Conservation (phyloP, 768 basidiomycete genomes). For the Pulveroboletus sp. region DNA sequence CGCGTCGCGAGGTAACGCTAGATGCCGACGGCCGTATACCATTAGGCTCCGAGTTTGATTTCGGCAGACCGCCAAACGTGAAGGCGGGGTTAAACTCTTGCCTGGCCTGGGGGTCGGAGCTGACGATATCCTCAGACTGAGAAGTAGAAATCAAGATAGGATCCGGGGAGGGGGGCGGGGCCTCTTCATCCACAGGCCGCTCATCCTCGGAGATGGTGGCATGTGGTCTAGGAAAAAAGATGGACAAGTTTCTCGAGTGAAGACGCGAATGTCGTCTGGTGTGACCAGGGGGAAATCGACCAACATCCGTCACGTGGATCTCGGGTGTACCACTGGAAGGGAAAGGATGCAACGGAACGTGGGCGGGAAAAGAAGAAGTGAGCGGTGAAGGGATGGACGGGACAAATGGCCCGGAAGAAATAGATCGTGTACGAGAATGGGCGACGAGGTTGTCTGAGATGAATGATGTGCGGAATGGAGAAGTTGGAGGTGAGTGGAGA, state of each 20-base stretch:
- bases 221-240: constrained; percentile 80
- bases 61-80: constrained; percentile 57
- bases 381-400: constrained; percentile 29
- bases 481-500: constrained; percentile 27
- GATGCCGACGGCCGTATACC: constrained; percentile 12
- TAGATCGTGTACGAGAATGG: constrained; percentile 32
- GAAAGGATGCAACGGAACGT: constrained; percentile 25
- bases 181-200: constrained; percentile 41
- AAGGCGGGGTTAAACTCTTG: constrained; percentile 53
- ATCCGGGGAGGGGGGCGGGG: constrained; percentile 46
- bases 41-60: constrained; percentile 22
- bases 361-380: constrained; percentile 23
- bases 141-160: constrained; percentile 41
- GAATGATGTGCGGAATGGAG: constrained; percentile 32
- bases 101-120: constrained; percentile 27
- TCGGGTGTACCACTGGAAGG: constrained; percentile 23
- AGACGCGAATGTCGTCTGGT: constrained; percentile 62
- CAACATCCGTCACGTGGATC: constrained; percentile 12
- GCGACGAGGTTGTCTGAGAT: constrained; percentile 3
- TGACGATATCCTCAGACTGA: constrained; percentile 29
- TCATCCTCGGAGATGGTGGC: constrained; percentile 70
- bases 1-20: constrained; percentile 40
- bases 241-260: constrained; percentile 88
- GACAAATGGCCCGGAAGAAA: constrained; percentile 30
- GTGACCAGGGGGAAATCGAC: constrained; percentile 23